Base-by-base conservation (phyloP, 2,329 filamentous ascomycete species). In the Botrytis aclada region DNA sequence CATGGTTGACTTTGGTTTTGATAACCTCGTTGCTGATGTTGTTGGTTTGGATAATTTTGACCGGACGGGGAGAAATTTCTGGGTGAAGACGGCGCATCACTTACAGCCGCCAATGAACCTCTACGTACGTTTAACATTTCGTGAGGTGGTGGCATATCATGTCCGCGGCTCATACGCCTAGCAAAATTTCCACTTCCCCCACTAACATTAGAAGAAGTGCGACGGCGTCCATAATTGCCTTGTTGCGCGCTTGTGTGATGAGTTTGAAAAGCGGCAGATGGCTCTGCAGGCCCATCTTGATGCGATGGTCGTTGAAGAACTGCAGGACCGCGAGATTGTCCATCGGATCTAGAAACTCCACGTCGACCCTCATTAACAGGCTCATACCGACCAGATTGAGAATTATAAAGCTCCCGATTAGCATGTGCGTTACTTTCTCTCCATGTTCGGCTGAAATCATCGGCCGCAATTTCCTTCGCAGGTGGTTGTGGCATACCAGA, bases 331-430 rank as follows among this genome's bases (percentile, higher is more conserved):
- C 92, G 89, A 72, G 88, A 86, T 74, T 88, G 86, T 71, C 85
- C 83, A 70, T 96, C 93, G 72, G 89, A 88, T 69, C 92, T 89
- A 76, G 92, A 89, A 29, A 88, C 89, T 20, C 69, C 69, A 76
- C 93, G 89, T 54, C 94, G 90, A 75, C 84, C 85, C 72, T 97
- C 94, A 70, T 88, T 85, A 5, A 95, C 95, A 25, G 95, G 94
- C 80, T 98, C 95, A 78, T 97, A 97, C 69, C 94, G 91, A 29
- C 95, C 95, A 71, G 94, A 97, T 72, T 97, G 92, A n/a, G 95
- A 97, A 81, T 98, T 98, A 84, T 90, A 98, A 0, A 98, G 85
- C 81, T 98, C 95, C 72, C 93, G 87, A 75, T 89, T 90, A 18
- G 87, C 85, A 72, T 88, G 85, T 0, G 85, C 80, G 51, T 86